Base-by-base conservation (phyloP, 2,329 filamentous ascomycete species). In the Ophiostoma tasmaniense region DNA sequence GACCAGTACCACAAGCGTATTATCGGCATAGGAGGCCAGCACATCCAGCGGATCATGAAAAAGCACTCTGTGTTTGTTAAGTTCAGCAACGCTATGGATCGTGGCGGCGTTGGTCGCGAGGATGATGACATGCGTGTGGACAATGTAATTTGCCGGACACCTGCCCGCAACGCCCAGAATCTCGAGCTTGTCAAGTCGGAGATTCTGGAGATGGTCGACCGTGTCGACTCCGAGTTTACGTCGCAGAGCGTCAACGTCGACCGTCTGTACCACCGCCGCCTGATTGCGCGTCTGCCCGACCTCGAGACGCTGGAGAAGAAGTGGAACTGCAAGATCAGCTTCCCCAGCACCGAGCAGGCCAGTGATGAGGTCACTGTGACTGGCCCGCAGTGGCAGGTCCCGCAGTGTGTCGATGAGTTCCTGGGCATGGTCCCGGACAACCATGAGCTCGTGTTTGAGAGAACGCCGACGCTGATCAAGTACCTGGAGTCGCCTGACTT, bases 51-150 rank as follows among this genome's bases (percentile, higher is more conserved):
- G 68, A 98, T 99, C 81, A 99, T 99, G 95, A 98, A 99, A 83
- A 98, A 98, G 81, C 96, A 99, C 80, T 98, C 95, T 0, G 95
- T 99, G 74, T 99, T 99, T 75, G 95, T 99, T 81, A 99, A 99
- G 78, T 99, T 99, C 76, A 97, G 93, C 73, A 99, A 99, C 75
- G 95, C 95, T 20, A 98, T 98, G 93, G 95, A 99, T 77, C 90
- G 95, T 76, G 95, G 82, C 72, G 90, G 93, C 45, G 90, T 96
- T 79, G 92, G 93, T 73, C 93, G 96, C 73, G 93, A 98, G 76
- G 95, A 99, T 76, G 95, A 99, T 76, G 95, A 99, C 77, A 92
- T 97, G 80, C 97, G 97, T 79, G 93, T 98, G 64, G 95, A 99
- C 81, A 98, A 99, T 77, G 95, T 99, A 74, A 97, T 99, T 75